Percentiles rank a stretch among this genome's conserved stretches.
Conservation (phyloP, 768 basidiomycete genomes). For the Auriscalpium microsporum region DNA sequence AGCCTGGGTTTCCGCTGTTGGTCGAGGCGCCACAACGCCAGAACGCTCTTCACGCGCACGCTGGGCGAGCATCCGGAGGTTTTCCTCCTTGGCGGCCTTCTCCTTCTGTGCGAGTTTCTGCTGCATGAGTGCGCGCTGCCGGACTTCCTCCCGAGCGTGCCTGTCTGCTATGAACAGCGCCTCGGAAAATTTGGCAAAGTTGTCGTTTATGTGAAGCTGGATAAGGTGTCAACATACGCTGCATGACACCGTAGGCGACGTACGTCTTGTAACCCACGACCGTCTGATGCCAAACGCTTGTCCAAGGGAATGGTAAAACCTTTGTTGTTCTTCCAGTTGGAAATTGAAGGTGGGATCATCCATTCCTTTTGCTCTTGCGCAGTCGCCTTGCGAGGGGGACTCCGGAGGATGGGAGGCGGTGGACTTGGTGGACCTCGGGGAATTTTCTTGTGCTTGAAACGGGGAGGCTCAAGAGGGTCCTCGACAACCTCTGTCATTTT, state of each 20-base stretch:
- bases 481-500: constrained; percentile 99
- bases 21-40: constrained; percentile 60
- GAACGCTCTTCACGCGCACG: constrained; percentile 91
- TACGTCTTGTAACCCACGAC: constrained; percentile 96
- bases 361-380: constrained; percentile 98
- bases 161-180: constrained; percentile 91
- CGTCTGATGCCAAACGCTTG: constrained; percentile 95
- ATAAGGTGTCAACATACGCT: neutral
- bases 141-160: constrained; percentile 96
- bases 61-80: constrained; percentile 86
- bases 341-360: constrained; percentile 99
- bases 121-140: constrained; percentile 94
- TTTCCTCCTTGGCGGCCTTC: constrained; percentile 95
- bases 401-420: constrained; percentile 89
- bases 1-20: constrained; percentile 57
- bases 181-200: constrained; percentile 98
- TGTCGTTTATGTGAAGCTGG: constrained; percentile 96
- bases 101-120: constrained; percentile 98
- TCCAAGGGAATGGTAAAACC: constrained; percentile 99
- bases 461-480: constrained; percentile 93
- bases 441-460: constrained; percentile 99
- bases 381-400: constrained; percentile 93
- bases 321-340: constrained; percentile 99
- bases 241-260: constrained; percentile 23
- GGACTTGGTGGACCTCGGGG: constrained; percentile 94